Evolutionary conservation across 257 asterid species (phyloP), one percentile per base, ranked within the genome.

Genomic region (Cruciata laevipes): DNA sequence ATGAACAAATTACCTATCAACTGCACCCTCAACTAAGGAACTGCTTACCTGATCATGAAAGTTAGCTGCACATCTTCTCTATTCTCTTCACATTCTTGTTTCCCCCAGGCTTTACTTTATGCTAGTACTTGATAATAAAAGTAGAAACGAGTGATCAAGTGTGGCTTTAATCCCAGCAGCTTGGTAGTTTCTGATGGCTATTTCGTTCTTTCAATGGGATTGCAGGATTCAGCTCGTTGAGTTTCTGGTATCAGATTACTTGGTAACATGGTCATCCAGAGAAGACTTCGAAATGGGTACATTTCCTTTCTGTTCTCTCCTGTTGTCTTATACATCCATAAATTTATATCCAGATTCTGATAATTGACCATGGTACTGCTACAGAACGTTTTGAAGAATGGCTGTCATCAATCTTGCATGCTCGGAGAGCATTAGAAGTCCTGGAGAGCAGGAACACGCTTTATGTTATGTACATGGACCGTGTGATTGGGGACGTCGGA

Each of bases 151-250:
- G 37, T 37, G 67, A 63, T 37, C 11, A n/a, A 10, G 10, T 17
- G 16, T n/a, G 5, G 51, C 13, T 17, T 7, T 35, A 21, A 5
- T 17, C 24, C 33, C 32, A 40, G 40, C 4, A 13, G 1, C 47
- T 1, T 4, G 60, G 60, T 18, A 21, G 9, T 58, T 42, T 30
- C 33, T 47, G n/a, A 40, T 56, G 64, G 18, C 66, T 2, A 69
- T 76, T 66, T 58, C 37, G 57, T 66, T 17, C 33, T 64, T 47
- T 67, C 63, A 21, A 66, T 72, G 72, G 72, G 66, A 78, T 80
- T 76, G 81, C 96, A 94, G 99, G 99, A 88, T 88, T 75, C 97
- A 90, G 89, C 90, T 94, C 64, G 77, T 88, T 35, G 96, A 90
- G 87, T 88, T 88, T 73, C 80, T 94, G 81, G 83, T 94, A 75